Conservation (phyloP, 305 asterid species). For the Solanum hybrid region DNA sequence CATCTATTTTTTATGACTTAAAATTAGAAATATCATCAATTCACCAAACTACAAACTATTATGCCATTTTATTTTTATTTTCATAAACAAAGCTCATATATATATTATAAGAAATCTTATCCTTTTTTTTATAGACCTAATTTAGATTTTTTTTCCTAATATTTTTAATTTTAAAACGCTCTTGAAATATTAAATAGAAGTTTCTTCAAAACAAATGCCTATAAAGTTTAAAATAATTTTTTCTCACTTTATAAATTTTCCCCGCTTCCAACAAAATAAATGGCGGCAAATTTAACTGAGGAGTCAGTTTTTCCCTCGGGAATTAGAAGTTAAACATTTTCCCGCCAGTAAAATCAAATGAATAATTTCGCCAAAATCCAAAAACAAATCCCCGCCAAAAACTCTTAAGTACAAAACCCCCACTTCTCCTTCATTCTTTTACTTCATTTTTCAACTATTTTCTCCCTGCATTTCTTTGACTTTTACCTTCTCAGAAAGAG, state of each 20-base stretch:
- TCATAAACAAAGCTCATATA: not conserved
- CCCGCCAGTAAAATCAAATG: slow-evolving; percentile 5
- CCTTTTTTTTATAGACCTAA: too few species aligned
- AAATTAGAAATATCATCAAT: too few species aligned
- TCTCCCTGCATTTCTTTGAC: not conserved
- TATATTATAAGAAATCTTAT: too few species aligned
- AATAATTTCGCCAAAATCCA: not conserved
- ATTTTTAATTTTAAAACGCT: not conserved
- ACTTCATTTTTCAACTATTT: not conserved
- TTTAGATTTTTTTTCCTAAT: too few species aligned
- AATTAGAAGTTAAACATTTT: not conserved
- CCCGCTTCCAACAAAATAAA: not conserved
- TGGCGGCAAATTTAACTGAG: slow-evolving; percentile 5
- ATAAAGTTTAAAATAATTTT: too few species aligned
- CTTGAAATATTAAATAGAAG: too few species aligned
- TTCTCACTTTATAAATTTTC: too few species aligned
- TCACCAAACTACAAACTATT: not conserved
- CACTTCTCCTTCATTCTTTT: not conserved
- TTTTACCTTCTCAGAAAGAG: not conserved
- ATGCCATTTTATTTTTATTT: not conserved
- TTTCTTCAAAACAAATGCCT: not conserved
- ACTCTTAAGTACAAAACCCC: not conserved
- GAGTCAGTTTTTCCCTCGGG: not conserved
- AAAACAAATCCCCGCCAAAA: not conserved
- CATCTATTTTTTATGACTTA: too few species aligned